These are phyloP conservation scores for Rhizopogon vinicolor DNA, from an alignment of 768 basidiomycete genomes.

Conservation along the genomic window DNA sequence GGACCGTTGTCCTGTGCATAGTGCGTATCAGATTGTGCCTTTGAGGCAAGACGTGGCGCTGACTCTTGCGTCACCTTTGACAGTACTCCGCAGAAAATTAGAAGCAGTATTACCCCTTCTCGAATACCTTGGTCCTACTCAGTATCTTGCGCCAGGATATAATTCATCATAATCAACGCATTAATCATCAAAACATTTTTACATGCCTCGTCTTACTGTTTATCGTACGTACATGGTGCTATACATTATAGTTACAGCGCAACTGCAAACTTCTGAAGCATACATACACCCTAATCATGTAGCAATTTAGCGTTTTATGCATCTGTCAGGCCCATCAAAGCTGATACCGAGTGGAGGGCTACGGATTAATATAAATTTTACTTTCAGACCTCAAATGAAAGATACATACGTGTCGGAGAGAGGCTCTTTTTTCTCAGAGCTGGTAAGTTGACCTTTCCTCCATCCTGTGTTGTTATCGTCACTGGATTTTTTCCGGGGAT, in stretches of 20 bases:
- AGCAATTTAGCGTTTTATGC: not conserved
- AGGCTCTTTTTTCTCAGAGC: slow-evolving; percentile 13
- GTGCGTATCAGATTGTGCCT: slow-evolving; percentile 11
- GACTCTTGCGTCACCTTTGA: not conserved
- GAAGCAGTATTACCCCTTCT: slow-evolving; percentile 21
- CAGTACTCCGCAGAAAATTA: slow-evolving; percentile 19
- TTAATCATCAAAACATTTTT: not conserved
- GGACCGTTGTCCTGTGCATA: slow-evolving; percentile 9
- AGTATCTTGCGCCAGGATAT: not conserved
- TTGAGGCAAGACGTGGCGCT: not conserved
- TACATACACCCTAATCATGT: not conserved
- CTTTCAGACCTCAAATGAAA: not conserved
- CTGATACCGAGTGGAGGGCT: not conserved
- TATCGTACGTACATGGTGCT: not conserved
- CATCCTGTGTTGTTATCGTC: slow-evolving; percentile 18
- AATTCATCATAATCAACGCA: too few species aligned
- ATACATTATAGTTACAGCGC: not conserved
- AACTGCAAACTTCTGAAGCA: not conserved
- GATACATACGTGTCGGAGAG: slow-evolving; percentile 21
- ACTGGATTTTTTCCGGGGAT: slow-evolving; percentile 14
- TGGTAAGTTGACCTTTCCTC: slow-evolving; percentile 11
- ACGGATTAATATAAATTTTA: not conserved
- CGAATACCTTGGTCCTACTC: slow-evolving; percentile 1
- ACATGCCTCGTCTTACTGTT: not conserved
- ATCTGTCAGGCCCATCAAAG: not conserved